Conservation (phyloP, 345 rosid genomes). For the Arabis alpina region DNA sequence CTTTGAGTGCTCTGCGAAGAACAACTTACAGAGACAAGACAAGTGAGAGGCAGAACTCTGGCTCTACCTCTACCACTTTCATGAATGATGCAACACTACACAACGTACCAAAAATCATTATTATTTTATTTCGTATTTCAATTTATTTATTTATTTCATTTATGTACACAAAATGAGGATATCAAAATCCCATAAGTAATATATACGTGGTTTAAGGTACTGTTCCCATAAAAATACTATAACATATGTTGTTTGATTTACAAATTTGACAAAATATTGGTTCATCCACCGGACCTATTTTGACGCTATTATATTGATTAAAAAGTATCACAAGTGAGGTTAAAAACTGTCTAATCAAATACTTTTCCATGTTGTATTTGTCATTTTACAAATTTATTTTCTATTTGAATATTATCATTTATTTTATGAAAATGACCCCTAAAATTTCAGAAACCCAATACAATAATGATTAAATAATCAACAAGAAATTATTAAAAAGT, state of each 20-base stretch:
- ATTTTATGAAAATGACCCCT: constrained; percentile 19
- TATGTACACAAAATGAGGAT: constrained; percentile 19
- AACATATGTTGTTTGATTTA: constrained; percentile 27
- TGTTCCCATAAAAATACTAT: constrained; percentile 10
- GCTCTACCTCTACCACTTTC: constrained; percentile 37
- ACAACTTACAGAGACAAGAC: constrained; percentile 47
- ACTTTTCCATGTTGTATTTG: constrained; percentile 11
- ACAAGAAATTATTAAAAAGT: background rate
- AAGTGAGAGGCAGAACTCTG: constrained; percentile 47
- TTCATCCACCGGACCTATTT: constrained; percentile 3
- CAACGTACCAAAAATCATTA: constrained; percentile 23
- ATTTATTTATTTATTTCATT: constrained; percentile 10
- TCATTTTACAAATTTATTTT: background rate
- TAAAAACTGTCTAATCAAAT: constrained; percentile 29
- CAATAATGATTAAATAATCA: background rate
- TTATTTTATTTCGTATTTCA: constrained; percentile 13
- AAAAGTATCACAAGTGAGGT: background rate
- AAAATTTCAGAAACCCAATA: background rate
- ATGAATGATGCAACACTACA: constrained; percentile 43
- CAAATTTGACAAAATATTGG: constrained; percentile 17
- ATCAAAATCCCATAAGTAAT: constrained; percentile 15
- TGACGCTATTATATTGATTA: constrained; percentile 15
- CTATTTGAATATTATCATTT: background rate
- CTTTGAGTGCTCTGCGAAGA: constrained; percentile 39
- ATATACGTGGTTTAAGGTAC: constrained; percentile 9